Evolutionary conservation across 2,329 filamentous ascomycete species (phyloP).

Genomic region (Diplodia corticola): DNA sequence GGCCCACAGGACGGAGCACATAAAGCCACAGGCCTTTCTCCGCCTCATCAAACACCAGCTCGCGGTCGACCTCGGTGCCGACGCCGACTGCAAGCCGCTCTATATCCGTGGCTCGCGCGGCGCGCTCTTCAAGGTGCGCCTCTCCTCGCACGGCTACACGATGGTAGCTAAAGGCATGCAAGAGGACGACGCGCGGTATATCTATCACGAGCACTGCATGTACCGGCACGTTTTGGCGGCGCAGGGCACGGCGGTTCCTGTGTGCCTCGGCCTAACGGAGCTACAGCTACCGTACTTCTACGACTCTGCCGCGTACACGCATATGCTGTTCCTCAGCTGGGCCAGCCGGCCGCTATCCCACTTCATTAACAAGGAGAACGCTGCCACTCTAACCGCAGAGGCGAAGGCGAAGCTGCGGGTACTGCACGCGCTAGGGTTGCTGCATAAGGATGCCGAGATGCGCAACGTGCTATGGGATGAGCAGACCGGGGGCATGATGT

Average conservation of each 20-base stretch:
- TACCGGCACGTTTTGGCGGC: conserved; percentile 28
- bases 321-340: conserved; percentile 32
- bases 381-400: background rate
- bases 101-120: too few species aligned
- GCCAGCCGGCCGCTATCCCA: conserved; percentile 26
- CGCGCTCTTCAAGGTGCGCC: conserved; percentile 45
- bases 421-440: conserved; percentile 24
- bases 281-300: conserved; percentile 28
- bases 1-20: conserved; percentile 34
- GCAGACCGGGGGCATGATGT: conserved; percentile 25
- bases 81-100: too few species aligned
- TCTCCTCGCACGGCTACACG: conserved; percentile 47
- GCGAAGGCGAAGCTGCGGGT: background rate
- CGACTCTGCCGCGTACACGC: conserved; percentile 27
- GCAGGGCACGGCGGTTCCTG: conserved; percentile 30
- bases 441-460: conserved; percentile 28
- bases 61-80: too few species aligned
- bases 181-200: conserved; percentile 26
- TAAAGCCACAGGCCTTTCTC: conserved; percentile 34
- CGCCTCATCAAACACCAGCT: conserved; percentile 38
- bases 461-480: conserved; percentile 29
- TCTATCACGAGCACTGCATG: conserved; percentile 27
- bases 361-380: background rate
- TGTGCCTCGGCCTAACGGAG: conserved; percentile 30
- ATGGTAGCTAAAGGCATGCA: conserved; percentile 47